Percentiles rank a stretch among this genome's conserved stretches.
These are phyloP conservation scores for Diospyros kaki DNA, from an alignment of 148 eudicot species.

Conservation along the genomic window DNA sequence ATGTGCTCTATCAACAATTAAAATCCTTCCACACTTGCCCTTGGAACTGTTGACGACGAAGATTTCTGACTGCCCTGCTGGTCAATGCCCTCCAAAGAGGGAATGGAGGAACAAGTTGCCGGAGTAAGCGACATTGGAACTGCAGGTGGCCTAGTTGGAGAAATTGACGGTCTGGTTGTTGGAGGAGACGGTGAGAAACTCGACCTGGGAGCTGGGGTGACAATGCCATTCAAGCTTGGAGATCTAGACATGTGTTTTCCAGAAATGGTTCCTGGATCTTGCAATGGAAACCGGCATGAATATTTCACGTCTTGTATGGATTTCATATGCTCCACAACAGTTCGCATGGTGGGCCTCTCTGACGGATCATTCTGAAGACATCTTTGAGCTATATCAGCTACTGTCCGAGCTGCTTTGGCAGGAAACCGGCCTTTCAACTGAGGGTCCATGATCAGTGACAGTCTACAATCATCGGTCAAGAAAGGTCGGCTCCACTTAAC, in stretches of 20 bases:
- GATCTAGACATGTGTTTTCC: conserved; percentile 71
- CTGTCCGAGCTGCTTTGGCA: conserved; percentile 66
- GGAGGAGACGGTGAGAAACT: conserved; percentile 57
- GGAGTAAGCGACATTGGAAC: conserved; percentile 48
- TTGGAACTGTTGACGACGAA: conserved; percentile 42
- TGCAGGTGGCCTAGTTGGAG: conserved; percentile 33
- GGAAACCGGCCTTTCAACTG: conserved; percentile 83
- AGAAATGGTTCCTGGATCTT: conserved; percentile 61
- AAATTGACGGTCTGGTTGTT: conserved; percentile 26
- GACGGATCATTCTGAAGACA: conserved; percentile 92
- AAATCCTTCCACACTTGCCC: conserved; percentile 83
- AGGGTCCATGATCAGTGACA: conserved; percentile 88
- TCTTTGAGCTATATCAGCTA: conserved; percentile 78
- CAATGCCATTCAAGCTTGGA: conserved; percentile 62
- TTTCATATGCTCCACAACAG: conserved; percentile 54
- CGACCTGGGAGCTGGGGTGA: conserved; percentile 33
- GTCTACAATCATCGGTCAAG: conserved; percentile 71
- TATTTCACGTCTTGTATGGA: conserved; percentile 72
- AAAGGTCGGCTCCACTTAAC: conserved; percentile 89
- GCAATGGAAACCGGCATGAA: conserved; percentile 71
- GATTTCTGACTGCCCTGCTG: conserved; percentile 47
- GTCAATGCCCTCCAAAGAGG: conserved; percentile 45
- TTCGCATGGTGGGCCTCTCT: conserved; percentile 94
- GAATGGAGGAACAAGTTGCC: conserved; percentile 47
- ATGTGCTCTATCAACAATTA: conserved; percentile 45